Percentiles rank a stretch among this genome's conserved stretches.
These are phyloP conservation scores for Crotalaria pallida DNA, from an alignment of 306 rosid genomes.

Conservation along the genomic window DNA sequence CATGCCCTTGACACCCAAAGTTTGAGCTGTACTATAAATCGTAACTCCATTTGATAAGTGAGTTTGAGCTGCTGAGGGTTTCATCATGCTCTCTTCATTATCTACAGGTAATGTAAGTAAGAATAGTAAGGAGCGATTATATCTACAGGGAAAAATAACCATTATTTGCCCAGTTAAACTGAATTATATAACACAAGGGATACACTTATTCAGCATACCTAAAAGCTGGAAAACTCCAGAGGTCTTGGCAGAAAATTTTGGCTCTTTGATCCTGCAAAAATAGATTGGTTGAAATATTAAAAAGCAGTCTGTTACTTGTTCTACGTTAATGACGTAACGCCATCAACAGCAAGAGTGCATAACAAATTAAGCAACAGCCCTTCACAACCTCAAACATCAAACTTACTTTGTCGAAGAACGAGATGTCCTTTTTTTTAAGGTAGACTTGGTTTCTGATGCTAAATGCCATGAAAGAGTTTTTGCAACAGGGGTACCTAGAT, in stretches of 20 bases:
- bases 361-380: not conserved
- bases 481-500: conserved; percentile 52
- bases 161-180: not conserved
- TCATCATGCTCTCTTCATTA: conserved; percentile 41
- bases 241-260: conserved; percentile 43
- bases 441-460: conserved; percentile 84
- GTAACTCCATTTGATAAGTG: conserved; percentile 53
- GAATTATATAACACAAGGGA: not conserved
- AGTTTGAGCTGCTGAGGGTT: conserved; percentile 39
- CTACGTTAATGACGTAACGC: not conserved
- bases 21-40: conserved; percentile 43
- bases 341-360: not conserved
- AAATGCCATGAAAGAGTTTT: conserved; percentile 94
- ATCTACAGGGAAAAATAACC: not conserved
- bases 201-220: conserved; percentile 43
- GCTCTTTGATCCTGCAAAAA: conserved; percentile 44
- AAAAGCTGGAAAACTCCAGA: conserved; percentile 70
- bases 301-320: not conserved
- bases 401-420: conserved; percentile 49
- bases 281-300: not conserved
- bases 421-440: conserved; percentile 53
- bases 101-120: conserved; percentile 42
- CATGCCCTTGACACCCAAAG: conserved; percentile 43
- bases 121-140: conserved; percentile 17
- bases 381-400: not conserved